Conservation (phyloP, 192 early-diverging fungal species). For the Paraglomus brasilianum region DNA sequence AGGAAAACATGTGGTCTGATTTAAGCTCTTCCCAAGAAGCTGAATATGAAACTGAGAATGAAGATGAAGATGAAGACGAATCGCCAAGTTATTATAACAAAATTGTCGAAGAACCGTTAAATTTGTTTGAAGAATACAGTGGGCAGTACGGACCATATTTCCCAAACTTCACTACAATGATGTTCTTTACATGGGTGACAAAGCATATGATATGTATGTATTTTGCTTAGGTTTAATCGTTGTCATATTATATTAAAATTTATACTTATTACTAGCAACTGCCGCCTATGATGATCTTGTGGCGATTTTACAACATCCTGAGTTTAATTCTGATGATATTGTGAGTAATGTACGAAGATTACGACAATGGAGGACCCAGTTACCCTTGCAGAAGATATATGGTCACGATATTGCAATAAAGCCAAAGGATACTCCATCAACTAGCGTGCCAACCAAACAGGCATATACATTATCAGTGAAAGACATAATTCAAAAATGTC, state of each 20-base stretch:
- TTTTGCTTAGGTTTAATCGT: not conserved
- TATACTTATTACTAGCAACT: not conserved
- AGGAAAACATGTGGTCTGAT: not conserved
- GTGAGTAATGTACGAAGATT: not conserved
- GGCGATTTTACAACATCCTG: not conserved
- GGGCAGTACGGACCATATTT: constrained; percentile 2
- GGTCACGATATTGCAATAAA: not conserved
- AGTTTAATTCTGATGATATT: not conserved
- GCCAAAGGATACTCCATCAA: not conserved
- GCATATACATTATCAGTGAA: constrained; percentile 6
- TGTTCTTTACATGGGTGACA: constrained; percentile 5
- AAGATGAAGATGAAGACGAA: not conserved
- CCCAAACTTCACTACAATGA: not conserved
- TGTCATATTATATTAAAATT: not conserved
- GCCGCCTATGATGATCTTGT: constrained; percentile 5
- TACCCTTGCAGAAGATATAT: not conserved
- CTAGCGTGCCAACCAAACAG: not conserved
- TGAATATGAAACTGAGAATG: not conserved
- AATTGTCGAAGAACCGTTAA: not conserved
- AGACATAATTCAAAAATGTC: not conserved
- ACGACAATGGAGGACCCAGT: not conserved
- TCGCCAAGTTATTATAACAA: constrained; percentile 6
- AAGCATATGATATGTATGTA: constrained; percentile 15
- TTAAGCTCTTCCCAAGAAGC: not conserved
- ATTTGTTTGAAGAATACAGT: not conserved